phyloP scores from a whole-genome alignment of 1,139 yeast genomes.

The Hemisphaericaspora subhashii region DNA sequence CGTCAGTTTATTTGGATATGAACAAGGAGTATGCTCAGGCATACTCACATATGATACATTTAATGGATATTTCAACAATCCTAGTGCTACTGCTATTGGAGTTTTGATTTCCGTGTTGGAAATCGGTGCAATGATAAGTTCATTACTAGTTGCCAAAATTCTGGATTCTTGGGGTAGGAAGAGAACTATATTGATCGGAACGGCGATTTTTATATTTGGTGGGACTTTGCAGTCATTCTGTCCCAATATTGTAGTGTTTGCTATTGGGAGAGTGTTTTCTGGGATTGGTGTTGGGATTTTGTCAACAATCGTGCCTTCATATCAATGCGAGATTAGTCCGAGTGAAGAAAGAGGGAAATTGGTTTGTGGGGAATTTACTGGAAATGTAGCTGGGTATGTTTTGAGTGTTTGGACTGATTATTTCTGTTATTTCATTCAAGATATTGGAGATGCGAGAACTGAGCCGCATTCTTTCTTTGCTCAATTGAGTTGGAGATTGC shows the following conservation, averaged over 20 bases:
- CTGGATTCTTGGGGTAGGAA: constrained; percentile 51
- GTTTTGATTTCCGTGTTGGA: constrained; percentile 52
- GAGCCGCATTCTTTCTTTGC: constrained; percentile 41
- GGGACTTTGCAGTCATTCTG: constrained; percentile 52
- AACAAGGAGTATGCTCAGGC: constrained; percentile 90
- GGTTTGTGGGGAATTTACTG: constrained; percentile 57
- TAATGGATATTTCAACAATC: constrained; percentile 42
- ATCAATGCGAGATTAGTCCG: constrained; percentile 58
- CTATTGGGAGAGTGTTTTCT: constrained; percentile 49
- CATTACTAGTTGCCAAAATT: constrained; percentile 47
- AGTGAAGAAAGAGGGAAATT: constrained; percentile 54
- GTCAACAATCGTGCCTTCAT: constrained; percentile 54
- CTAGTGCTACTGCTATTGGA: constrained; percentile 49
- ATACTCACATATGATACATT: constrained; percentile 53
- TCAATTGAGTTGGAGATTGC: constrained; percentile 54
- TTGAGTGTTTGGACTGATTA: constrained; percentile 58
- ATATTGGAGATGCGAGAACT: constrained; percentile 39
- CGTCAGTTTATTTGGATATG: constrained; percentile 84
- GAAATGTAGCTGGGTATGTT: constrained; percentile 53
- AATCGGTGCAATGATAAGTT: constrained; percentile 51
- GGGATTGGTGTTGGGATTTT: constrained; percentile 56
- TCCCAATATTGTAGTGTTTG: constrained; percentile 41
- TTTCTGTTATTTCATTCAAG: constrained; percentile 47
- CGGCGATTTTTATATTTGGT: constrained; percentile 49
- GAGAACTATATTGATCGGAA: constrained; percentile 49